phyloP scores from a whole-genome alignment of 2,329 filamentous ascomycete species.

The Xylariaceae sp. region DNA sequence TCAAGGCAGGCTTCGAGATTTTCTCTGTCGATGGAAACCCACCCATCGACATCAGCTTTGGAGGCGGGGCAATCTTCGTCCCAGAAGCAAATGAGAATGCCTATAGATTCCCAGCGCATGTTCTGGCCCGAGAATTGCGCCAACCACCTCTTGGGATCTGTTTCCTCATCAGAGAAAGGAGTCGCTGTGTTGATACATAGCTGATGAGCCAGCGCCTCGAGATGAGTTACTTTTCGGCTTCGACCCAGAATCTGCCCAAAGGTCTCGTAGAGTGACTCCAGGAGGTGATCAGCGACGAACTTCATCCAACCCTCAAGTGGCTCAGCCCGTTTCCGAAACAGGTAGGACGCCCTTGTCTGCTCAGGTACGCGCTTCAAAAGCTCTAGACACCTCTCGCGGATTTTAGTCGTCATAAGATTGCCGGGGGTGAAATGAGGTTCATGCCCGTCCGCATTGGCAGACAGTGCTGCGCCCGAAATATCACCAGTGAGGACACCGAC shows the following conservation, averaged over 20 bases:
- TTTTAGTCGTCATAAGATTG: not conserved
- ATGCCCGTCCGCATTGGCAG: conserved; percentile 23
- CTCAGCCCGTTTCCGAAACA: not conserved
- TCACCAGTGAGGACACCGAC: not conserved
- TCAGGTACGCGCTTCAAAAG: conserved; percentile 2
- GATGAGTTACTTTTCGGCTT: conserved; percentile 17
- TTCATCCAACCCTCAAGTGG: conserved; percentile 26
- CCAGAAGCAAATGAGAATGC: conserved; percentile 32
- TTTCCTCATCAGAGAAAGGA: conserved; percentile 32
- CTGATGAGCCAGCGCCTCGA: conserved; percentile 33
- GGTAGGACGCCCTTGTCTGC: not conserved
- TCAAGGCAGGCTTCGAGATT: conserved; percentile 19
- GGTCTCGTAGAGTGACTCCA: conserved; percentile 28
- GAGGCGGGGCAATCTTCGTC: conserved; percentile 8
- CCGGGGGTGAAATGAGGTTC: not conserved
- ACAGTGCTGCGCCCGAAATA: conserved; percentile 30
- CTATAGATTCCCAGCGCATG: conserved; percentile 41
- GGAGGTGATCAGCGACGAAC: conserved; percentile 23
- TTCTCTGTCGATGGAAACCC: conserved; percentile 11
- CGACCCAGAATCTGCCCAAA: conserved; percentile 27
- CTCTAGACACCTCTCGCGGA: not conserved
- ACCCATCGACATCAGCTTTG: conserved; percentile 8
- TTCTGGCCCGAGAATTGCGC: conserved; percentile 35
- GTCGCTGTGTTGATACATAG: conserved; percentile 36
- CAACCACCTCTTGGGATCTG: conserved; percentile 33